Evolutionary conservation across 208 protist species (phyloP).

Genomic region (Trypanosoma boissoni): DNA sequence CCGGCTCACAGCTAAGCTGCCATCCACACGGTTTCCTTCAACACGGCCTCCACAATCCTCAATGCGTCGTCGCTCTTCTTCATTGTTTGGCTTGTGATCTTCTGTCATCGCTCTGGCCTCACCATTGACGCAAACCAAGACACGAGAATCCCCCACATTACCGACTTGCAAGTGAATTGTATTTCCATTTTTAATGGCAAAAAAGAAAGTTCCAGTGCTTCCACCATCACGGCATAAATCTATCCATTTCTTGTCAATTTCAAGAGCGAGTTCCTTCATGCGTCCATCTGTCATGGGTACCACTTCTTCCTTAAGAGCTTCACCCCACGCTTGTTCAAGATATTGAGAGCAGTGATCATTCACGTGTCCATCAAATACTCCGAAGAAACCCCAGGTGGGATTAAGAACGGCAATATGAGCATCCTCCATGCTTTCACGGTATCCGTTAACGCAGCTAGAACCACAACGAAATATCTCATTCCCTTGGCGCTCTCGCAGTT

Average conservation of each 20-base stretch:
- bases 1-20: slow-evolving; percentile 91
- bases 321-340: slow-evolving; percentile 72
- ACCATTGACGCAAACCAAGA: slow-evolving; percentile 84
- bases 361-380: slow-evolving; percentile 90
- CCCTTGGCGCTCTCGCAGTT: slow-evolving; percentile 83
- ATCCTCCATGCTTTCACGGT: slow-evolving; percentile 91
- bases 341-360: slow-evolving; percentile 84
- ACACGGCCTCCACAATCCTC: slow-evolving; percentile 89
- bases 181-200: slow-evolving; percentile 66
- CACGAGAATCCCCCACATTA: slow-evolving; percentile 92
- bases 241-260: slow-evolving; percentile 86
- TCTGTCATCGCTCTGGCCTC: slow-evolving; percentile 83
- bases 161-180: slow-evolving; percentile 85
- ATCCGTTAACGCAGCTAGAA: slow-evolving; percentile 89
- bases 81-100: slow-evolving; percentile 94
- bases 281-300: slow-evolving; percentile 76
- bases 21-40: slow-evolving; percentile 91
- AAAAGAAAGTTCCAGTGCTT: slow-evolving; percentile 89
- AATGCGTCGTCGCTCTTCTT: slow-evolving; percentile 84
- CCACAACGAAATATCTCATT: slow-evolving; percentile 87
- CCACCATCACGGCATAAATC: slow-evolving; percentile 64
- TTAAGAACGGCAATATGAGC: slow-evolving; percentile 80
- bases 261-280: slow-evolving; percentile 78
- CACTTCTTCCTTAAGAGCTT: slow-evolving; percentile 60
- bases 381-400: slow-evolving; percentile 87